Evolutionary conservation across 2,329 filamentous ascomycete species (phyloP).

Genomic region (Colletotrichum zoysiae): DNA sequence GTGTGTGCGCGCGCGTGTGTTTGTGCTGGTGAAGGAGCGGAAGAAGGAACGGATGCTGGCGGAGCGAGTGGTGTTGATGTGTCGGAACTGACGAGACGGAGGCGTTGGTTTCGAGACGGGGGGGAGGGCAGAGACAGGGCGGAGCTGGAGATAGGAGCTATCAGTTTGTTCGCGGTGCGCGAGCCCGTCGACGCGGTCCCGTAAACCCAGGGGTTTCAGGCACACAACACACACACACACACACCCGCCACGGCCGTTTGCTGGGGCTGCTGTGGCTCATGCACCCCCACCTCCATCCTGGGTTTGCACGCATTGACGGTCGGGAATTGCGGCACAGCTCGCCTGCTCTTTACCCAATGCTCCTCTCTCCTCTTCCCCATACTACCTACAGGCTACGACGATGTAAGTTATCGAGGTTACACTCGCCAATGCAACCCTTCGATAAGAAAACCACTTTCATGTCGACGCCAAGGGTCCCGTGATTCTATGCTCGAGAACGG

Average conservation of each 20-base stretch:
- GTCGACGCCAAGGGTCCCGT: neutral
- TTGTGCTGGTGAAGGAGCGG: constrained; percentile 2
- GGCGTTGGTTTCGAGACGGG: neutral
- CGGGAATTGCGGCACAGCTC: neutral
- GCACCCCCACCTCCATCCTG: neutral
- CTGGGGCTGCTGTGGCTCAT: neutral
- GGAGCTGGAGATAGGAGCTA: constrained; percentile 5
- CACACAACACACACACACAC: no score
- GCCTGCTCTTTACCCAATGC: neutral
- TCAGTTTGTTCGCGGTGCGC: constrained; percentile 14
- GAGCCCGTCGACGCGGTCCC: constrained; percentile 20
- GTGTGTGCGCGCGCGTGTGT: no score
- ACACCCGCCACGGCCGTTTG: neutral
- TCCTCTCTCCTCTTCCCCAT: neutral
- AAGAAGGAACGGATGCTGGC: constrained; percentile 5
- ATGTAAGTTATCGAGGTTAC: neutral
- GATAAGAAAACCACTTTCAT: neutral
- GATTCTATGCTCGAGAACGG: neutral
- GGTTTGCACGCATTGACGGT: neutral
- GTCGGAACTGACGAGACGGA: constrained; percentile 17
- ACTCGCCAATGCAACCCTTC: neutral
- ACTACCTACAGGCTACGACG: no score
- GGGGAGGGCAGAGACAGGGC: no score
- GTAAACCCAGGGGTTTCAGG: neutral
- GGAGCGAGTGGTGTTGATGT: constrained; percentile 21